phyloP scores from a whole-genome alignment of 1,139 yeast species.

The Chernovozyma sophiae-reginae region DNA sequence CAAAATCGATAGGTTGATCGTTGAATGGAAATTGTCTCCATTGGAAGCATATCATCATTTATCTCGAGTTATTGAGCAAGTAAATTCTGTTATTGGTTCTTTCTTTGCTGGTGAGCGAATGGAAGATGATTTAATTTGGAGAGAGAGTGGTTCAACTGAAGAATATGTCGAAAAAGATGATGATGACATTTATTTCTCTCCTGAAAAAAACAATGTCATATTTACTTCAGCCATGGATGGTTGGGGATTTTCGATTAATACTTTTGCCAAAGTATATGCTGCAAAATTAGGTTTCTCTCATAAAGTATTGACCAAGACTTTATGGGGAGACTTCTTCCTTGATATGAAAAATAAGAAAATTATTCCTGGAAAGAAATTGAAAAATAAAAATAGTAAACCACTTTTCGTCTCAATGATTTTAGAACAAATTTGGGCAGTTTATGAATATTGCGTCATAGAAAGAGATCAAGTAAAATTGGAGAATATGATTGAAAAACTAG shows the following conservation, averaged over 20 bases:
- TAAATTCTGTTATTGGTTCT: constrained; percentile 90
- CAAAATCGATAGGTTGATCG: constrained; percentile 82
- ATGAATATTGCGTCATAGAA: constrained; percentile 63
- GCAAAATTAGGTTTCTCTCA: constrained; percentile 82
- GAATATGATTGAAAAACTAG: constrained; percentile 69
- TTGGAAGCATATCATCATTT: constrained; percentile 82
- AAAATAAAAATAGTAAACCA: constrained; percentile 56
- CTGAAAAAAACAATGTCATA: constrained; percentile 85
- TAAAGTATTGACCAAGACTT: constrained; percentile 72
- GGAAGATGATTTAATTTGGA: constrained; percentile 83
- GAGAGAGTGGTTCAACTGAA: constrained; percentile 56
- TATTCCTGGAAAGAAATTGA: constrained; percentile 51
- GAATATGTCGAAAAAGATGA: constrained; percentile 76
- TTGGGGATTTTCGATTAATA: constrained; percentile 93
- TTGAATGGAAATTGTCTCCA: constrained; percentile 80
- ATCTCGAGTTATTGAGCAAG: constrained; percentile 79
- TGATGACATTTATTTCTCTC: constrained; percentile 81
- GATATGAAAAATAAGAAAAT: constrained; percentile 90
- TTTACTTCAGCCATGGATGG: constrained; percentile 96
- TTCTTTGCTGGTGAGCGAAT: constrained; percentile 92
- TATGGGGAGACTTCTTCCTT: constrained; percentile 92
- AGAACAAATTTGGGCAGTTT: constrained; percentile 91
- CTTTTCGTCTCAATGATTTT: constrained; percentile 82
- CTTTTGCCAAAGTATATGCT: constrained; percentile 84
- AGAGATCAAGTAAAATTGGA: constrained; percentile 69